These are phyloP conservation scores for Termitomyces sp. DNA, from an alignment of 768 basidiomycete genomes.

Conservation along the genomic window DNA sequence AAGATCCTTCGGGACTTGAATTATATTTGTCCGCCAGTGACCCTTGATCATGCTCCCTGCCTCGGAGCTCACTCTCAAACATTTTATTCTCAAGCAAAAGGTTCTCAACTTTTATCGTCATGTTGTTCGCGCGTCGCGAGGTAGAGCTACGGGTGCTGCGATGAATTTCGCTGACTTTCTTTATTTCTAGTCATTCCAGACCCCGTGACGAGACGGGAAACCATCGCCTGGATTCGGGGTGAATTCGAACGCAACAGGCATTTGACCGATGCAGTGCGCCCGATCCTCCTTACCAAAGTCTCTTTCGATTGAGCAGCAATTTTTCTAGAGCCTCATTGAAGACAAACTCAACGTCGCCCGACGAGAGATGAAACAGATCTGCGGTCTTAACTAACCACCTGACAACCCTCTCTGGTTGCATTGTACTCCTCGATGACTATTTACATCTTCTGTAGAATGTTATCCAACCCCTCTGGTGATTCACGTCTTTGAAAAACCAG, in stretches of 20 bases:
- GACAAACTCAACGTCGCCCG: constrained; percentile 50
- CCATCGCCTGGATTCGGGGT: constrained; percentile 65
- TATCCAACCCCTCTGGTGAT: neutral
- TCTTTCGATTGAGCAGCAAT: neutral
- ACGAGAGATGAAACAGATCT: constrained; percentile 58
- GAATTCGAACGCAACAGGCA: constrained; percentile 66
- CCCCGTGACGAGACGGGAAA: constrained; percentile 56
- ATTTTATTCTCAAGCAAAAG: constrained; percentile 68
- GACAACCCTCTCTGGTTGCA: too few relatives aligned
- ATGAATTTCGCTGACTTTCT: constrained; percentile 4
- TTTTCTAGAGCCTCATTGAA: constrained; percentile 52
- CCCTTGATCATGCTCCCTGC: constrained; percentile 13
- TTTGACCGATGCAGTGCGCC: constrained; percentile 53
- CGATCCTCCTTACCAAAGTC: neutral
- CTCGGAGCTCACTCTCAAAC: constrained; percentile 51
- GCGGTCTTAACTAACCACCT: constrained; percentile 1
- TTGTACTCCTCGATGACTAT: neutral
- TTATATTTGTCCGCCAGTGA: constrained; percentile 16
- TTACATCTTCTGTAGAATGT: neutral
- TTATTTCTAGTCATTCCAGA: constrained; percentile 63
- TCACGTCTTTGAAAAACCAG: neutral
- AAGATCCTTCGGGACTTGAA: constrained; percentile 37
- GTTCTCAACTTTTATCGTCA: constrained; percentile 61
- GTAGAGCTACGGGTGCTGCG: constrained; percentile 30
- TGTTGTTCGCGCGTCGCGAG: constrained; percentile 65